Evolutionary conservation across 2,329 filamentous ascomycete species (phyloP).

Genomic region (Xylariaceae sp.): DNA sequence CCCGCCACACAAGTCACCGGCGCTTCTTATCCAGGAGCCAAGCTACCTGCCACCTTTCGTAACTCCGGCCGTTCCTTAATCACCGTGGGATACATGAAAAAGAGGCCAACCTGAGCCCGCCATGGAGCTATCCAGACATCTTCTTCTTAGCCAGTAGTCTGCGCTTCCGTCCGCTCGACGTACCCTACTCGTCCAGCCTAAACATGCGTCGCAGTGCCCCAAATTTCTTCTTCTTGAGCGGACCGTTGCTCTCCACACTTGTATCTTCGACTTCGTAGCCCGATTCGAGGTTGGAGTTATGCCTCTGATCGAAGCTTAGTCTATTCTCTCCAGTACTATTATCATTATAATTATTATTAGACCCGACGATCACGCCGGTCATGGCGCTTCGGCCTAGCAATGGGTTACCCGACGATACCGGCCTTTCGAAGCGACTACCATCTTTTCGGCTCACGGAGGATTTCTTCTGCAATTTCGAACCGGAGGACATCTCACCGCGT

Average conservation of each 20-base stretch:
- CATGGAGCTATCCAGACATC: conserved; percentile 1
- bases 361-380: conserved; percentile 11
- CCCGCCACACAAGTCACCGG: too few species aligned
- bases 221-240: conserved; percentile 50
- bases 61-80: too few species aligned
- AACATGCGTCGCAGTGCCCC: conserved; percentile 50
- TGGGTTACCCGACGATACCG: conserved; percentile 29
- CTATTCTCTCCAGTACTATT: conserved; percentile 6
- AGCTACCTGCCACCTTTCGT: too few species aligned
- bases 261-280: conserved; percentile 9
- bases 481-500: conserved; percentile 32
- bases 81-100: too few species aligned
- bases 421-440: conserved; percentile 44
- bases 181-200: conserved; percentile 46
- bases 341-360: conserved; percentile 2
- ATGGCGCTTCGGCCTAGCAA: conserved; percentile 13
- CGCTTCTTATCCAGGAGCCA: too few species aligned
- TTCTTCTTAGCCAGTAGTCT: conserved; percentile 22
- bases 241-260: conserved; percentile 30
- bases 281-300: conserved; percentile 19
- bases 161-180: conserved; percentile 16
- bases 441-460: conserved; percentile 35
- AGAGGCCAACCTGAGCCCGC: not conserved
- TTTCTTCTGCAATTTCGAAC: conserved; percentile 44
- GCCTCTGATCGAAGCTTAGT: conserved; percentile 29